phyloP scores from a whole-genome alignment of 1,284 basidiomycete genomes.

The Cryptococcus sp. region DNA sequence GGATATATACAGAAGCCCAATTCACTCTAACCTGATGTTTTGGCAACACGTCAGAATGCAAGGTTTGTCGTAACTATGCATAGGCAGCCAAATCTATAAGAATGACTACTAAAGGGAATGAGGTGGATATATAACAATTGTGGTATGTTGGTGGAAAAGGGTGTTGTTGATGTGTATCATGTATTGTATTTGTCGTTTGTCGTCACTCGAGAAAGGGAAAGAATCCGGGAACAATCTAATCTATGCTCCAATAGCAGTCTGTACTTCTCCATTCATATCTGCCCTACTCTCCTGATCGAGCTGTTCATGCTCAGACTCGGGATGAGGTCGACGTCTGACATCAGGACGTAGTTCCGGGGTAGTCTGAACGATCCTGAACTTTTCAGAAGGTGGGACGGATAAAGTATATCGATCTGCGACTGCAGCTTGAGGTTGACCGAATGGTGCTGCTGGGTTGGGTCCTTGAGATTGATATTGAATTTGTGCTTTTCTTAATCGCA shows the following conservation, averaged over 20 bases:
- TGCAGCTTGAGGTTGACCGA: slow-evolving; percentile 41
- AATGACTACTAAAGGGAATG: too few species aligned
- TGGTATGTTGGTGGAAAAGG: neutral
- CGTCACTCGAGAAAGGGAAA: neutral
- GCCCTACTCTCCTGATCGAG: slow-evolving; percentile 20
- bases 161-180: neutral
- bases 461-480: slow-evolving; percentile 37
- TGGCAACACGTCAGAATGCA: too few species aligned
- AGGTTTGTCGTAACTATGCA: neutral
- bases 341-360: slow-evolving; percentile 43
- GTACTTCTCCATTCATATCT: slow-evolving; percentile 23
- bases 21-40: too few species aligned
- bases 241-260: slow-evolving; percentile 22
- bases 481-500: slow-evolving; percentile 24
- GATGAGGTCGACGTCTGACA: slow-evolving; percentile 13
- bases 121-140: neutral
- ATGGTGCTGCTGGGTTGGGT: slow-evolving; percentile 26
- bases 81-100: too few species aligned
- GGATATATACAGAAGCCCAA: too few species aligned
- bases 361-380: slow-evolving; percentile 35
- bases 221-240: neutral
- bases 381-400: slow-evolving; percentile 45
- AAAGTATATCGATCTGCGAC: slow-evolving; percentile 41
- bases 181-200: too few species aligned
- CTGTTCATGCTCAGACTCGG: neutral